Conservation (phyloP, 352 stramenopile species). For the Phytophthora capsici region DNA sequence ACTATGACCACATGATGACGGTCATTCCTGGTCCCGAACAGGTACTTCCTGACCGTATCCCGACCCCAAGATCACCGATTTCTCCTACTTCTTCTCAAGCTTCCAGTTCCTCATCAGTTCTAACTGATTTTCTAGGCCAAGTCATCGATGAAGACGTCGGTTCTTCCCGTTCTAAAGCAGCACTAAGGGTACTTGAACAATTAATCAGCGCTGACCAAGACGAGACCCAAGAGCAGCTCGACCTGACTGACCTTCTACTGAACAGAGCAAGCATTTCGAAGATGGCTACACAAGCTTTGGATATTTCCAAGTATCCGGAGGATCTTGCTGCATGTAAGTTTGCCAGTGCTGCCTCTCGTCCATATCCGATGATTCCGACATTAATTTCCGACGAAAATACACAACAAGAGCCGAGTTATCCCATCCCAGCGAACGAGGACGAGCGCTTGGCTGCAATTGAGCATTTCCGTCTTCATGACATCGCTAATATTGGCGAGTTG, state of each 20-base stretch:
- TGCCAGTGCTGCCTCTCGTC: slow-evolving; percentile 15
- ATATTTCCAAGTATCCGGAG: slow-evolving; percentile 20
- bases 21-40: slow-evolving; percentile 13
- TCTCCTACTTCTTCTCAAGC: slow-evolving; percentile 2
- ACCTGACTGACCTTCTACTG: slow-evolving; percentile 6
- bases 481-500: slow-evolving; percentile 29
- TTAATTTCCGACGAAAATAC: not conserved
- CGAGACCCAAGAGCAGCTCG: slow-evolving; percentile 12
- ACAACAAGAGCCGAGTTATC: slow-evolving; percentile 13
- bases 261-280: not conserved
- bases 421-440: slow-evolving; percentile 31
- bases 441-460: slow-evolving; percentile 31
- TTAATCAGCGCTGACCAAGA: slow-evolving; percentile 23
- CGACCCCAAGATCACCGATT: not conserved
- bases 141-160: slow-evolving; percentile 15
- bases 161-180: slow-evolving; percentile 14
- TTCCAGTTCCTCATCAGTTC: slow-evolving; percentile 11
- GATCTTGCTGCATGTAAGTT: slow-evolving; percentile 29
- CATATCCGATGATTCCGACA: slow-evolving; percentile 29
- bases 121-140: slow-evolving; percentile 24
- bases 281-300: slow-evolving; percentile 9
- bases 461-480: slow-evolving; percentile 15
- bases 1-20: slow-evolving; percentile 35
- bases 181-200: slow-evolving; percentile 30
- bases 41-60: slow-evolving; percentile 6